Conservation (phyloP, 495 filamentous ascomycete genomes). For the Tuber melanosporum region DNA sequence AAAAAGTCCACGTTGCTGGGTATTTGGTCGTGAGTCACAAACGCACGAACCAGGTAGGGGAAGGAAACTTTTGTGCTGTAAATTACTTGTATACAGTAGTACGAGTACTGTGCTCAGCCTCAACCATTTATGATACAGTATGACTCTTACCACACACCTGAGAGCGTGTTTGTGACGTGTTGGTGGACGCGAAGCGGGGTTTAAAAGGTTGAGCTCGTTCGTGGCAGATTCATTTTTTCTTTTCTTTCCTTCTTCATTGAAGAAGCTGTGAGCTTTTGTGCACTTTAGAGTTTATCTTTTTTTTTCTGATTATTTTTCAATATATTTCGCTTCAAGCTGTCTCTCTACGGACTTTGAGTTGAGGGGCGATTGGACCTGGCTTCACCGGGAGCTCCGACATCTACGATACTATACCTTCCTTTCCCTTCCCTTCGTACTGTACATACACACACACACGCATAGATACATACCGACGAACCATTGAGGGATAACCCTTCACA, state of each 20-base stretch:
- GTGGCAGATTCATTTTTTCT: not conserved
- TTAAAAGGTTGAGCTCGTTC: not conserved
- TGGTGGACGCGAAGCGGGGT: not conserved
- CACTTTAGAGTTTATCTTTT: not conserved
- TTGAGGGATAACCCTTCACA: not conserved
- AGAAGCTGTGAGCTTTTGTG: not conserved
- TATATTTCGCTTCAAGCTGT: not conserved
- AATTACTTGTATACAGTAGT: no score
- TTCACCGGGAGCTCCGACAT: not conserved
- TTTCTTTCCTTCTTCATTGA: not conserved
- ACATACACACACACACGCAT: not conserved
- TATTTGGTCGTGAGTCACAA: not conserved
- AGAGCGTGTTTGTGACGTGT: not conserved
- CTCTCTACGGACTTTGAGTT: not conserved
- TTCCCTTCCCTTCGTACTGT: not conserved
- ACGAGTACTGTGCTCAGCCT: not conserved
- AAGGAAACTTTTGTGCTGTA: not conserved
- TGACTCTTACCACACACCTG: not conserved
- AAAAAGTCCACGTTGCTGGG: not conserved
- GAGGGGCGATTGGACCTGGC: not conserved
- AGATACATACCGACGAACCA: not conserved
- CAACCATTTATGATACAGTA: not conserved
- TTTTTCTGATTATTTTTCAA: not conserved
- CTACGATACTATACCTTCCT: not conserved
- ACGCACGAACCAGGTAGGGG: not conserved